Base-by-base conservation (phyloP, 1,284 basidiomycete species). In the Volvariella surrecta region DNA sequence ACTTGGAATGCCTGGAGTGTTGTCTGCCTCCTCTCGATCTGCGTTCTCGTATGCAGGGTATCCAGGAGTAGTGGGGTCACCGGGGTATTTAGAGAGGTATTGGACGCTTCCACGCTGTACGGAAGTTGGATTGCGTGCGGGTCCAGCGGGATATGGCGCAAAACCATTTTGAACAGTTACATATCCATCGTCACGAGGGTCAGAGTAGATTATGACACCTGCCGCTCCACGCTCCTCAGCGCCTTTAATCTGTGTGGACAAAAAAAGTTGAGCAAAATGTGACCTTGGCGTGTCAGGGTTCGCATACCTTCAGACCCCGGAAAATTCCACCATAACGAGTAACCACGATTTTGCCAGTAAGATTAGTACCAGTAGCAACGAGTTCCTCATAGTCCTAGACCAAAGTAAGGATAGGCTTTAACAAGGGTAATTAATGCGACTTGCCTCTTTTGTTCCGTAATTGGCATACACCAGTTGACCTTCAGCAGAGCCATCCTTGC, bases 91-190 rank as follows among this genome's bases (percentile, higher is more conserved):
- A 13, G 82, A 83, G 31, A 94, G 58, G 57, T 76, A 95, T 59
- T 92, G 86, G 1, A 92, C 91, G 21, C 81, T 86, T 15, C 94
- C 95, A 39, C 94, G 79, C 62, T 97, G 83, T 9, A 94, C 80
- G 2, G 85, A 74, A 4, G 78, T 80, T 0, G 87, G 89, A 59
- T 93, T 89, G 32, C 89, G 76, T 32, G 91, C 92, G 21, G 92
- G 91, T 0, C 94, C 93, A 13, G 77, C 68, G 0, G 94, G 95
- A 60, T 96, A 89, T 13, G 79, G 67, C 35, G 69, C 62, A 55
- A 82, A 88, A 2, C 87, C 89, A 50, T 94, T 91, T 46, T 76
- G 77, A 16, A 76, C 75, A 2, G 83, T 90, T 22, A 92, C 81
- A 32, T 72, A 74, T 16, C 91, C 91, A 55, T 97, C 92, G 56